phyloP scores from a whole-genome alignment of 306 rosid species.

The Cucurbita maxima region DNA sequence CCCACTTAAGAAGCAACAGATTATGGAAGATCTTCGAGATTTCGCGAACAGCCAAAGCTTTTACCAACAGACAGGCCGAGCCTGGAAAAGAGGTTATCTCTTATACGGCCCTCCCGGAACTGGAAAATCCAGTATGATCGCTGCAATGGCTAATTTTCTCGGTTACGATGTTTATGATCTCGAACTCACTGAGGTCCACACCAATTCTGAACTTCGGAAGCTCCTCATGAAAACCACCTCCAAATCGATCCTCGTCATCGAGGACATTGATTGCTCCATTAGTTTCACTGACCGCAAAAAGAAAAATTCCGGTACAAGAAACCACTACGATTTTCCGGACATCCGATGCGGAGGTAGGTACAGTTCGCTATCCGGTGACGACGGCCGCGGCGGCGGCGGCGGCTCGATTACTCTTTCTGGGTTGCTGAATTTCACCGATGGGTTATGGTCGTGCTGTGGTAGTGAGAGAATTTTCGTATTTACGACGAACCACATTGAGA shows the following conservation, averaged over 20 bases:
- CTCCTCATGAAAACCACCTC: conserved; percentile 88
- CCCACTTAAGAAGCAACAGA: conserved; percentile 39
- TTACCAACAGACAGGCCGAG: conserved; percentile 79
- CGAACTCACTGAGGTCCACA: conserved; percentile 82
- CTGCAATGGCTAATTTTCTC: conserved; percentile 82
- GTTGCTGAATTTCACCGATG: conserved; percentile 78
- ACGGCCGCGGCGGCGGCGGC: conserved; percentile 30
- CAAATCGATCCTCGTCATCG: conserved; percentile 76
- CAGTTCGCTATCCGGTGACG: conserved; percentile 18
- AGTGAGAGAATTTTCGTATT: conserved; percentile 92
- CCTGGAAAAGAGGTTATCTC: conserved; percentile 92
- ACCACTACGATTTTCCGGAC: conserved; percentile 15
- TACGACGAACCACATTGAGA: conserved; percentile 91
- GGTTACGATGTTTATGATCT: conserved; percentile 87
- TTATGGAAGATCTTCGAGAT: conserved; percentile 67
- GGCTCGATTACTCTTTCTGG: conserved; percentile 79
- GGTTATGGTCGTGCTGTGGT: conserved; percentile 96
- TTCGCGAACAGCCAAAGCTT: conserved; percentile 67
- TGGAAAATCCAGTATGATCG: conserved; percentile 91
- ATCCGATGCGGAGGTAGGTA: not conserved
- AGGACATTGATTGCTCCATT: conserved; percentile 85
- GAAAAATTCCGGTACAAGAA: not conserved
- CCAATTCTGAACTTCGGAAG: conserved; percentile 74
- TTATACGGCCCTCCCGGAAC: conserved; percentile 90
- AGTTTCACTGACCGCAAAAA: conserved; percentile 46